Conservation (phyloP, 805 yeast genomes). For the Kodamaea lidongshanica region DNA sequence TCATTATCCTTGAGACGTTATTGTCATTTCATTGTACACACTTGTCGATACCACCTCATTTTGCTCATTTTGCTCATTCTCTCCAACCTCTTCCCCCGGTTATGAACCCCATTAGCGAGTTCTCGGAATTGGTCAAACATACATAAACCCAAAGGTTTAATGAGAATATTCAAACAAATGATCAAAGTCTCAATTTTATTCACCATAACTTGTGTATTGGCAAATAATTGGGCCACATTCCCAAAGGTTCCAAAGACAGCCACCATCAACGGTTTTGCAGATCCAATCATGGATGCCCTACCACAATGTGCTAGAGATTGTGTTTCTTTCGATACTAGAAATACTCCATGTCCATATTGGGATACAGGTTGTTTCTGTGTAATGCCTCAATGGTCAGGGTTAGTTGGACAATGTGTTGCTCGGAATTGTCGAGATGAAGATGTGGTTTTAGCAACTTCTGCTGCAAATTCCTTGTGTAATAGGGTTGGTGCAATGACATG, state of each 20-base stretch:
- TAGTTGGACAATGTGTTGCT: slow-evolving; percentile 40
- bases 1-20: no score
- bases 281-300: slow-evolving; percentile 31
- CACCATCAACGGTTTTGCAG: slow-evolving; percentile 44
- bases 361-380: slow-evolving; percentile 47
- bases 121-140: no score
- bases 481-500: slow-evolving; percentile 38
- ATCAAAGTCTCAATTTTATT: no score
- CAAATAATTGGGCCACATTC: slow-evolving; percentile 25
- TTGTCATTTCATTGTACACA: no score
- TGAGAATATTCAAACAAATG: no score
- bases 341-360: slow-evolving; percentile 50
- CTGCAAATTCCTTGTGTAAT: slow-evolving; percentile 39
- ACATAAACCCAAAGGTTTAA: no score
- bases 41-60: no score
- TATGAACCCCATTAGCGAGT: no score
- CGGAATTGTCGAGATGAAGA: slow-evolving; percentile 30
- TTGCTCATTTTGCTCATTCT: no score
- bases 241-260: slow-evolving; percentile 45
- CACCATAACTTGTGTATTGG: slow-evolving; percentile 1
- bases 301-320: slow-evolving; percentile 41
- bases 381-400: slow-evolving; percentile 42
- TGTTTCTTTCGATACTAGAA: slow-evolving; percentile 29
- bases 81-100: no score
- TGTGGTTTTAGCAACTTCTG: slow-evolving; percentile 32